Evolutionary conservation across 805 yeast species (phyloP), one percentile per base, ranked within the genome.

Genomic region (Cyberlindnera saturnus): DNA sequence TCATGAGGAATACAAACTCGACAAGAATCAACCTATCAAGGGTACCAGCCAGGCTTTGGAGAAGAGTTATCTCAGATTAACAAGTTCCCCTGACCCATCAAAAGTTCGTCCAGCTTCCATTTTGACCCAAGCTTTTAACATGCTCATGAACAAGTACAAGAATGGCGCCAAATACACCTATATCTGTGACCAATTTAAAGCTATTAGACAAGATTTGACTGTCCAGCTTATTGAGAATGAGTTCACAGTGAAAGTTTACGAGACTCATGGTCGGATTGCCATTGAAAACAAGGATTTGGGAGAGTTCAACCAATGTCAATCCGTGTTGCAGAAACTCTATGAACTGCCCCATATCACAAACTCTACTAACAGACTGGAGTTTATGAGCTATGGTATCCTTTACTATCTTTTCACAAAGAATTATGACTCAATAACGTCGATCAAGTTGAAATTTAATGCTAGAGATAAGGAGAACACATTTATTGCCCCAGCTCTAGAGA

Each of bases 231-330:
- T 91, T 36, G 82, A 82, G 54, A 79, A 79, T 55, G 80, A 75
- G 36, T 86, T 93, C 58, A 77, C 96, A 0, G 76, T 88, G 6
- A 58, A 66, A 42, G 96, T 88, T 0, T 91, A 93, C 62, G 93
- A 88, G 62, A 74, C 81, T 3, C 95, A 91, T 62, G 93, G 93
- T 4, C 76, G 89, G 39, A 68, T 90, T n/a, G 95, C 97, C 0
- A 73, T 91, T 32, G 84, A 81, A 52, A 81, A 84, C 57, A 73
- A 76, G 34, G 99, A 91, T 62, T 65, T 91, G 49, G 97, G 97
- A 9, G 98, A 93, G 62, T 89, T 86, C 61, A 93, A 93, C 65
- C 97, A 91, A 61, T 93, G 98, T 60, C 95, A 86, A 62, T 79
- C 95, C 14, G 87, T 88, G 54, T 65, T 93, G 40, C 77, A 77